Conservation (phyloP, 192 early-diverging fungal species). For the Lobosporangium transversale region DNA sequence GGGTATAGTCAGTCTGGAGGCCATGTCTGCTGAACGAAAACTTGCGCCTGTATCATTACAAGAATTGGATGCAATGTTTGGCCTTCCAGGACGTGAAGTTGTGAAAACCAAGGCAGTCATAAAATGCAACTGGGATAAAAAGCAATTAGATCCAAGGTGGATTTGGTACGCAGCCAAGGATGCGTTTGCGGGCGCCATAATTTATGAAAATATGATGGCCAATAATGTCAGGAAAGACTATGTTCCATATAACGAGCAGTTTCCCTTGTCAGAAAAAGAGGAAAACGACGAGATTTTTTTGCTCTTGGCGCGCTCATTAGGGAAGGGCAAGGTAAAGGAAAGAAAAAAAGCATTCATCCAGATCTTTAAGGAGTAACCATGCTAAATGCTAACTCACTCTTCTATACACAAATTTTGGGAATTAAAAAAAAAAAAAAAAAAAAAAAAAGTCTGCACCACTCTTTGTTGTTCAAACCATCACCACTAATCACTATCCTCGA, state of each 20-base stretch:
- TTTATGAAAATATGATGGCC: conserved; percentile 47
- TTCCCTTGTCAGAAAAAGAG: conserved; percentile 37
- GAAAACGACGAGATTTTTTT: conserved; percentile 14
- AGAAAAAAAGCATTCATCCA: neutral
- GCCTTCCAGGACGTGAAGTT: conserved; percentile 46
- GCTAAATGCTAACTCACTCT: neutral
- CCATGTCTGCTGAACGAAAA: conserved; percentile 28
- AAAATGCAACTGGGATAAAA: conserved; percentile 54
- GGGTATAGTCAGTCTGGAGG: conserved; percentile 47
- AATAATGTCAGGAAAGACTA: conserved; percentile 7
- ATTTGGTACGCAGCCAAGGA: conserved; percentile 53
- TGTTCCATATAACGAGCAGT: conserved; percentile 1
- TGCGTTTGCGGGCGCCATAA: conserved; percentile 51
- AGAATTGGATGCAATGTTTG: conserved; percentile 51
- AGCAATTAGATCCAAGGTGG: conserved; percentile 32
- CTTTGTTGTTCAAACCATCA: neutral
- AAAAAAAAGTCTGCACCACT: too few species aligned
- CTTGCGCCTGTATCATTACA: conserved; percentile 32
- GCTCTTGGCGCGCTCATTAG: neutral
- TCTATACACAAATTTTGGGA: neutral
- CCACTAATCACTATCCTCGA: conserved; percentile 14
- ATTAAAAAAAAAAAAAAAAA: conserved; percentile 12
- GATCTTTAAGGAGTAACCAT: neutral
- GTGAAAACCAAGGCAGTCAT: conserved; percentile 49
- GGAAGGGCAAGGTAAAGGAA: conserved; percentile 23